Evolutionary conservation across 345 rosid species (phyloP).

Genomic region (Populus nigra): DNA sequence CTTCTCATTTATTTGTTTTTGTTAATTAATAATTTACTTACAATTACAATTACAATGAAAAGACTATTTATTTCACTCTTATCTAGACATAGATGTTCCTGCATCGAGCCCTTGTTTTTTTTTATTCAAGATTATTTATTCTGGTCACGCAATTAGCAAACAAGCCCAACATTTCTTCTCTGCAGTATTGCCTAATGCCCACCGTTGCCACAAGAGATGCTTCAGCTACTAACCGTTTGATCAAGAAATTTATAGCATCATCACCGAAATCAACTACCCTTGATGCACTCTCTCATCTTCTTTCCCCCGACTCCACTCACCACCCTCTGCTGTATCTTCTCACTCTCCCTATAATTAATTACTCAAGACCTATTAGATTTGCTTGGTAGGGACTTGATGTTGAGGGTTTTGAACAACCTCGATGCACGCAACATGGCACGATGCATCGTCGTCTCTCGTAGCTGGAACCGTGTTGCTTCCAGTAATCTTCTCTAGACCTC

Average conservation of each 20-base stretch:
- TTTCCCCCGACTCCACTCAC: constrained; percentile 44
- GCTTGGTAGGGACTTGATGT: constrained; percentile 51
- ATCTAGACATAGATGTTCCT: too few relatives aligned
- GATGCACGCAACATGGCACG: constrained; percentile 71
- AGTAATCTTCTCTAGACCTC: constrained; percentile 46
- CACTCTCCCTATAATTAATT: constrained; percentile 58
- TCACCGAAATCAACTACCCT: constrained; percentile 65
- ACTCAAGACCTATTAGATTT: constrained; percentile 46
- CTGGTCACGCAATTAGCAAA: constrained; percentile 23
- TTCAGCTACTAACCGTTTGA: constrained; percentile 46
- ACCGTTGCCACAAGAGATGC: constrained; percentile 40
- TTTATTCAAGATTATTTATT: too few relatives aligned
- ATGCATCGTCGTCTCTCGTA: constrained; percentile 47
- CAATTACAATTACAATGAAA: too few relatives aligned
- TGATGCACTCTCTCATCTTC: constrained; percentile 71
- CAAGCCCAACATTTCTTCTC: constrained; percentile 56
- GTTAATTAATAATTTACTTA: too few relatives aligned
- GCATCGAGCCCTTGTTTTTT: too few relatives aligned
- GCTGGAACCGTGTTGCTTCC: constrained; percentile 53
- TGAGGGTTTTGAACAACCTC: constrained; percentile 45
- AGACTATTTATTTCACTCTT: too few relatives aligned
- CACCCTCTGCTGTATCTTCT: constrained; percentile 28
- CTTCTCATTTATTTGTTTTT: too few relatives aligned
- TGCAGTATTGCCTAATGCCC: constrained; percentile 39
- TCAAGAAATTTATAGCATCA: constrained; percentile 69